Evolutionary conservation across 768 basidiomycete genomes (phyloP).

Genomic region (Boletus subcaerulescens): DNA sequence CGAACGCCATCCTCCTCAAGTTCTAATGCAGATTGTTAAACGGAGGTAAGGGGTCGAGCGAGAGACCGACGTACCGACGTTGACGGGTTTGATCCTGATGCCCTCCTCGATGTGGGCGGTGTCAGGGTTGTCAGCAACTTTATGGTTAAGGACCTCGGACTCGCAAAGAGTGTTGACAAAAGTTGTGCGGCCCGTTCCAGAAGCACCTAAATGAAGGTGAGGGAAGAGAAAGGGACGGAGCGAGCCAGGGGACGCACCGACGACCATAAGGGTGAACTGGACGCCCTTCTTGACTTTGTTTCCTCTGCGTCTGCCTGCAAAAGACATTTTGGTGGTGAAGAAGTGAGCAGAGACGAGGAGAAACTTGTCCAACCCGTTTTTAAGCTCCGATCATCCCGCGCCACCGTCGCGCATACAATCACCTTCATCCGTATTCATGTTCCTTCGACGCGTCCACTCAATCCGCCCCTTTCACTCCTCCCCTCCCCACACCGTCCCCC

Average conservation of each 20-base stretch:
- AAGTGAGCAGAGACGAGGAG: slow-evolving; percentile 31
- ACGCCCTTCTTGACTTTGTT: slow-evolving; percentile 99
- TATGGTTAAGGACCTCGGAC: slow-evolving; percentile 86
- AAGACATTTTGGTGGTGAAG: slow-evolving; percentile 58
- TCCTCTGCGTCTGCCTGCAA: slow-evolving; percentile 80
- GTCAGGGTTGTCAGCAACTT: slow-evolving; percentile 78
- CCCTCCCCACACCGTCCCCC: background rate
- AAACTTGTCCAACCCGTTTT: slow-evolving; percentile 32
- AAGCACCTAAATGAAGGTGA: slow-evolving; percentile 67
- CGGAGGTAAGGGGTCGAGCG: background rate
- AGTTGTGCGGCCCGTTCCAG: slow-evolving; percentile 95
- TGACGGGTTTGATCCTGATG: slow-evolving; percentile 91
- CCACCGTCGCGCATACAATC: slow-evolving; percentile 33
- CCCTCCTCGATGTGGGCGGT: slow-evolving; percentile 93
- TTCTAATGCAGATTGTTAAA: slow-evolving; percentile 47
- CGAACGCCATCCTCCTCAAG: slow-evolving; percentile 98
- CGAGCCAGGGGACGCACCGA: slow-evolving; percentile 59
- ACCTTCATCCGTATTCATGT: slow-evolving; percentile 5
- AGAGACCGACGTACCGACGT: slow-evolving; percentile 60
- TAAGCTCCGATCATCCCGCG: slow-evolving; percentile 33
- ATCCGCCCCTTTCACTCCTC: slow-evolving; percentile 11
- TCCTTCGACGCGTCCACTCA: slow-evolving; percentile 11
- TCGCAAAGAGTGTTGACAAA: slow-evolving; percentile 99
- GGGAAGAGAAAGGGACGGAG: background rate
- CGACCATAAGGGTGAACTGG: slow-evolving; percentile 97